Base-by-base conservation (phyloP, 306 rosid species). In the Hippophae gyantsensis region DNA sequence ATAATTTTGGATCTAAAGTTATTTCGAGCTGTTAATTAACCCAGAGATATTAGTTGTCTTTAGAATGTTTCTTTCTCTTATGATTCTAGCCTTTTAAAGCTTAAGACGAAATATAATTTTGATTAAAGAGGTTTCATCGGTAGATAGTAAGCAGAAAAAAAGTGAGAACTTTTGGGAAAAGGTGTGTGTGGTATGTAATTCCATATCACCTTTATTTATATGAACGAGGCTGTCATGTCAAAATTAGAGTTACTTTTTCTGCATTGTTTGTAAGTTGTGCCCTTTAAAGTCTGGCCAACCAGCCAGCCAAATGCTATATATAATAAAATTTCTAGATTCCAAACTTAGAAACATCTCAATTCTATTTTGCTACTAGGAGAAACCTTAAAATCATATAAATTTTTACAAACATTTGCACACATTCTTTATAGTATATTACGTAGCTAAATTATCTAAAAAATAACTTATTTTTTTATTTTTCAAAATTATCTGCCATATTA, bases 201-300 rank as follows among this genome's bases (percentile, higher is more conserved):
- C 84, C 85, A 84, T 84, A 78, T 72, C 64, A 73, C 5, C 38
- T 32, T 32, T 32, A 32, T 83, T 85, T 89, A 72, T 82, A 75
- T 77, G 66, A 85, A 81, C 80, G 83, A 89, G 84, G 90, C 95
- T 79, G 95, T 78, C 93, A 72, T 78, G 81, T 83, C 97, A 83
- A 89, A 89, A 84, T 84, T 79, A 64, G 89, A 70, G 81, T 81
- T 78, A 82, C 97, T 86, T 84, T 89, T 89, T 70, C 79, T 67
- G 75, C 67, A 27, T 69, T 85, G 71, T 66, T 32, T 32, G 3
- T 32, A 32, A 2, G 38, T 32, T 32, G 38, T 32, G 5, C 50
- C 62, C 79, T 78, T 79, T 85, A 81, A 72, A 81, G 86, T 54
- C 81, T 76, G 86, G 83, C 86, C 71, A 70, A 67, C 72, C 76